Evolutionary conservation across 108 stramenopile species (phyloP).

Genomic region (Hondaea fermentalgiana): DNA sequence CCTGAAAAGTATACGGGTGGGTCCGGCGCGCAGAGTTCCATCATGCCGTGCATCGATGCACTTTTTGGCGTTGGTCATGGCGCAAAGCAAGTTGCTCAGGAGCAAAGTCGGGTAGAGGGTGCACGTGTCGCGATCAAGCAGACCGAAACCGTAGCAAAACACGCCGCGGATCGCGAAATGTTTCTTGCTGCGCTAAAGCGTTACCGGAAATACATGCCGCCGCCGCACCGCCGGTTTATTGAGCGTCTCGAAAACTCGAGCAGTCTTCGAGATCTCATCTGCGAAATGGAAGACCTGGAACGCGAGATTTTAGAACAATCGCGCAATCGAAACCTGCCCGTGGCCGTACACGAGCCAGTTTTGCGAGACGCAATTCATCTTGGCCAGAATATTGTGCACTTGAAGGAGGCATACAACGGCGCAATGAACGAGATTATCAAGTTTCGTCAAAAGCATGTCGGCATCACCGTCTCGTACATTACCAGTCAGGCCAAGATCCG

Average conservation of each 20-base stretch:
- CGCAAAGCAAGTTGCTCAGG: background rate
- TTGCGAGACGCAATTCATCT: background rate
- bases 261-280: background rate
- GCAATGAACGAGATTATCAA: background rate
- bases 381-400: background rate
- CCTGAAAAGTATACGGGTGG: constrained; percentile 10
- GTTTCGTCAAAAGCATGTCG: background rate
- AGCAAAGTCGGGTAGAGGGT: background rate
- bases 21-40: background rate
- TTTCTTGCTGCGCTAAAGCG: background rate
- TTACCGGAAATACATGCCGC: background rate
- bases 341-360: background rate
- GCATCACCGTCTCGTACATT: background rate
- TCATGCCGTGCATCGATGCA: constrained; percentile 1
- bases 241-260: background rate
- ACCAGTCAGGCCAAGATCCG: background rate
- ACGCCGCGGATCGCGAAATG: background rate
- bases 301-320: background rate
- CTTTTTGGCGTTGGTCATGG: background rate
- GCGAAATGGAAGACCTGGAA: background rate
- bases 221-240: background rate
- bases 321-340: background rate
- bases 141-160: background rate
- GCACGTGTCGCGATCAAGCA: background rate
- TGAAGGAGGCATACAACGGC: background rate